Base-by-base conservation (phyloP, 805 yeast species). In the Wickerhamiella sergipiensis region DNA sequence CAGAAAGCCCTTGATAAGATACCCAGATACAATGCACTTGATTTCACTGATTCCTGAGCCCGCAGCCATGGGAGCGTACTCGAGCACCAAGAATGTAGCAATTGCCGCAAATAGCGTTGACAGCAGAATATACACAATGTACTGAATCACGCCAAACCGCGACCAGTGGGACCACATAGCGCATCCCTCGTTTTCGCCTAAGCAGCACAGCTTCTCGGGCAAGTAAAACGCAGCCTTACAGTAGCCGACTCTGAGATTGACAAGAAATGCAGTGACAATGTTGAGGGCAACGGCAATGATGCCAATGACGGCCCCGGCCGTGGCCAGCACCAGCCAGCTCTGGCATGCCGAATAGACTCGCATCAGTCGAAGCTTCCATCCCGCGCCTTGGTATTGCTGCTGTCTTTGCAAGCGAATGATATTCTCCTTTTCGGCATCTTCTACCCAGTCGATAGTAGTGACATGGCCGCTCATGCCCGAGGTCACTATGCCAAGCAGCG, bases 1-100 rank as follows among this genome's bases (percentile, higher is more conserved):
- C 49, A 92, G 72, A 59, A 90, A 92, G 3, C 84, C 87, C 23
- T 79, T 75, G 70, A 84, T 75, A 24, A 76, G 78, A 64, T 89
- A 94, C 0, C 99, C 99, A 0, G 94, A 81, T 0, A 89, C 86
- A 55, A 92, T 88, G 63, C 92, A 85, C 67, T 94, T 92, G 63
- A 92, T 90, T 66, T 92, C 99, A 15, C 97, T 84, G 48, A 92
- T 94, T 0, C 99, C 99, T 6, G 95, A 85, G 0, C 99, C 99
- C 1, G 97, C 94, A 1, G 98, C 97, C 49, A 81, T 73, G 1
- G 95, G 95, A 0, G 95, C 89, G 57, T 78, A 80, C 13, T 64
- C 64, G 56, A 78, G 72, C 45, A 94, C 95, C 36, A 88, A 61
- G 13, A 73, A 62, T 0, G 90, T 86, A 1, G 95, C 81, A 10